Percentiles rank a stretch among this genome's conserved stretches.
phyloP scores from a whole-genome alignment of 495 filamentous ascomycete genomes.

The Bathelium albidoporum region DNA sequence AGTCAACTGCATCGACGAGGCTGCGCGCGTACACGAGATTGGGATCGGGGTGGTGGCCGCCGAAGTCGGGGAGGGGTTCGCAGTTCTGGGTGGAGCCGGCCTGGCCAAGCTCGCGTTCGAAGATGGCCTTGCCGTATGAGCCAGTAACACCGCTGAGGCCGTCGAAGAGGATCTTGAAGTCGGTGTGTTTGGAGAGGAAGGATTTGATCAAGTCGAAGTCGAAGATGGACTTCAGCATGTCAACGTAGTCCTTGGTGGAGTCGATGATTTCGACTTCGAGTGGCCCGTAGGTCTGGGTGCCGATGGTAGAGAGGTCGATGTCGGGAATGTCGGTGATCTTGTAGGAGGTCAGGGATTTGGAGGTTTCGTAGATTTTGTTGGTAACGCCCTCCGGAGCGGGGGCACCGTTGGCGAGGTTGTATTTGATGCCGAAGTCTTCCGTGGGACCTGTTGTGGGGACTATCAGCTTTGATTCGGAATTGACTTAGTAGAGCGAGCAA shows the following conservation, averaged over 20 bases:
- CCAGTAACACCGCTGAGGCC: constrained; percentile 91
- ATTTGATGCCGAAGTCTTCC: constrained; percentile 98
- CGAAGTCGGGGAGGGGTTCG: constrained; percentile 83
- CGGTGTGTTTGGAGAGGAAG: constrained; percentile 72
- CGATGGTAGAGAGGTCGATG: constrained; percentile 72
- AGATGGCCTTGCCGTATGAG: constrained; percentile 88
- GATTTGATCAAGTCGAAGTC: constrained; percentile 91
- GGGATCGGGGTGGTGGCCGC: constrained; percentile 92
- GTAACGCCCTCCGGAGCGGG: constrained; percentile 92
- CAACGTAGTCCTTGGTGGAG: constrained; percentile 80
- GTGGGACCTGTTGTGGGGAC: constrained; percentile 53
- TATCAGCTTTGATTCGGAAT: not conserved
- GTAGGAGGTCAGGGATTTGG: constrained; percentile 82
- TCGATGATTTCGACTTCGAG: constrained; percentile 94
- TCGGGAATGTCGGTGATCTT: constrained; percentile 82
- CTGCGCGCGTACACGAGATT: constrained; percentile 98
- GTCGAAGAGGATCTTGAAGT: constrained; percentile 97
- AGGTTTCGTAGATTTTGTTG: constrained; percentile 89
- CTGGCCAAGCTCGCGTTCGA: constrained; percentile 84
- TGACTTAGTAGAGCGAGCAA: not conserved
- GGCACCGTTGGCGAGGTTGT: constrained; percentile 92
- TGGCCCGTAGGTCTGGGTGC: constrained; percentile 68
- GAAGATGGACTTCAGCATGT: constrained; percentile 96
- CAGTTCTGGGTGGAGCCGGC: constrained; percentile 85
- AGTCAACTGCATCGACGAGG: constrained; percentile 85